Evolutionary conservation across 495 filamentous ascomycete species (phyloP).

Genomic region (Sporormia fimetaria): DNA sequence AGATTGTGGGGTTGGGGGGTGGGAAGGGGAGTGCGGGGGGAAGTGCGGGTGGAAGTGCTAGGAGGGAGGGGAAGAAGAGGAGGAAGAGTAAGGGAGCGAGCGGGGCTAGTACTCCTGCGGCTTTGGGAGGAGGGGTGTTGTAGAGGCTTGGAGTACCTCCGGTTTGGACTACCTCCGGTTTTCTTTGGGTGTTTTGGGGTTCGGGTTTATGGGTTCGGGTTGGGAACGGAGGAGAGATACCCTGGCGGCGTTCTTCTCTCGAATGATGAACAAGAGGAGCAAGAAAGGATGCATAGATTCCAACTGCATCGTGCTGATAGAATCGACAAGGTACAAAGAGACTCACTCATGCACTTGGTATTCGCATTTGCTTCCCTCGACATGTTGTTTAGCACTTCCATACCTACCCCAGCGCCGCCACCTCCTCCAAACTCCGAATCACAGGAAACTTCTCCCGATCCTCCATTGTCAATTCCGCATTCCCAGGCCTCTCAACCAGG

Average conservation of each 20-base stretch:
- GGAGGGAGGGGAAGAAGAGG: constrained; percentile 42
- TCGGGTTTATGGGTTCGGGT: too few species aligned
- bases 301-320: too few species aligned
- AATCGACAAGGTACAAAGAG: too few species aligned
- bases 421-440: constrained; percentile 10
- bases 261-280: too few species aligned
- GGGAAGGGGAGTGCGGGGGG: constrained; percentile 16
- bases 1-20: constrained; percentile 12
- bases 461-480: constrained; percentile 42
- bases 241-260: too few species aligned
- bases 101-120: too few species aligned
- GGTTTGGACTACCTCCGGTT: too few species aligned
- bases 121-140: too few species aligned
- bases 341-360: neutral
- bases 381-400: neutral
- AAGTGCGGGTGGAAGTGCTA: constrained; percentile 39
- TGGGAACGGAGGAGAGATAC: too few species aligned
- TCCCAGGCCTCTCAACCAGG: constrained; percentile 53
- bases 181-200: too few species aligned
- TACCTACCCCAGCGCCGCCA: neutral
- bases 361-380: neutral
- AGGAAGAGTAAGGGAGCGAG: constrained; percentile 51
- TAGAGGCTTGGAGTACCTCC: too few species aligned
- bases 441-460: constrained; percentile 29
- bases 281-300: too few species aligned